A percentile compares a stretch with the other conserved stretches of the same genome.
Conservation (phyloP, 2,329 filamentous ascomycete species). For the Diaporthe longicolla region DNA sequence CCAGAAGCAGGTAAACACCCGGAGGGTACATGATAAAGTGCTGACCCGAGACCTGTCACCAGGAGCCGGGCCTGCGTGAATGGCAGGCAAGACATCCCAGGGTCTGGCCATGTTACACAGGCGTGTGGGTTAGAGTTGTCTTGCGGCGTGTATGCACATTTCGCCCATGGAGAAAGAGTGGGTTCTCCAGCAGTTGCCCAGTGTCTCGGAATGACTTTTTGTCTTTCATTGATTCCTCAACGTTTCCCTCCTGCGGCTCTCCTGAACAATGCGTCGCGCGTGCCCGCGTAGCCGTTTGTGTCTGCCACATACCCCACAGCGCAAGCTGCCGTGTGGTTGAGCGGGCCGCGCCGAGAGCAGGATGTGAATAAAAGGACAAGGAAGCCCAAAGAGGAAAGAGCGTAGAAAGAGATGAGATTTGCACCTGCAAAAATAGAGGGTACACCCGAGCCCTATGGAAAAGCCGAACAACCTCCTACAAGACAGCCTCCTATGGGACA, state of each 20-base stretch:
- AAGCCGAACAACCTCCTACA: too few species aligned
- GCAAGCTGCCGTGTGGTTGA: background rate
- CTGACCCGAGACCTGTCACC: slow-evolving; percentile 31
- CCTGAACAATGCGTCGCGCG: slow-evolving; percentile 14
- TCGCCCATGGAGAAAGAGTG: background rate
- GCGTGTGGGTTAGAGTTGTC: background rate
- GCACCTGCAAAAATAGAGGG: too few species aligned
- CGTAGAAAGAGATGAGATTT: too few species aligned
- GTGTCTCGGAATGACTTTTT: slow-evolving; percentile 15
- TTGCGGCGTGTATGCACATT: background rate
- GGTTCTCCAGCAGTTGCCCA: background rate
- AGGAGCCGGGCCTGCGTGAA: background rate
- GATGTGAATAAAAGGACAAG: background rate
- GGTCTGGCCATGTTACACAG: slow-evolving; percentile 19
- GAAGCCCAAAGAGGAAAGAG: background rate
- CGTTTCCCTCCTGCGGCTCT: background rate
- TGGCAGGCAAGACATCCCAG: slow-evolving; percentile 24
- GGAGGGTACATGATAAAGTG: background rate
- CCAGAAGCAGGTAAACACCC: background rate
- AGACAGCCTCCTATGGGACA: too few species aligned
- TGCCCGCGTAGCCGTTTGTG: background rate
- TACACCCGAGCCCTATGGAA: too few species aligned
- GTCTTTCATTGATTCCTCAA: background rate
- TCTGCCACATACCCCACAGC: background rate
- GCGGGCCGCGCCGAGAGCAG: slow-evolving; percentile 14